Conservation (phyloP, 768 basidiomycete species). For the Termitomyces sp. region DNA sequence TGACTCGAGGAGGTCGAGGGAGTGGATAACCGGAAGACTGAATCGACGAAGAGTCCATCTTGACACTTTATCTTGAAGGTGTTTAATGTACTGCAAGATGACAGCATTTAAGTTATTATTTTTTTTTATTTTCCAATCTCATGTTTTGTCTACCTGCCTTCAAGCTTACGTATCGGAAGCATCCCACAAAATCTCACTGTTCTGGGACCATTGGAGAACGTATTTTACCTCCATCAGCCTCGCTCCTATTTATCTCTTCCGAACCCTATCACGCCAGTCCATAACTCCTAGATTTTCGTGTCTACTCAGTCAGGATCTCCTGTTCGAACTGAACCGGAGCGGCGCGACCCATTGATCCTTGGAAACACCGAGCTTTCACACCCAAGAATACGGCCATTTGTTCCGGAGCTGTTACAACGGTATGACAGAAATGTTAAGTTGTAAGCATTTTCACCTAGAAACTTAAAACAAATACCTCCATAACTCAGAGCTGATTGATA, state of each 20-base stretch:
- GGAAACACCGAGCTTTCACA: slow-evolving; percentile 3
- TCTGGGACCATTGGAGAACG: background rate
- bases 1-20: too few relatives aligned
- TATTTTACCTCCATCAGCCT: background rate
- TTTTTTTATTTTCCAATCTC: too few relatives aligned
- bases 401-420: slow-evolving; percentile 17
- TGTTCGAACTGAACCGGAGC: background rate
- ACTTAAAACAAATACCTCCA: background rate
- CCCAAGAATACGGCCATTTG: slow-evolving; percentile 13
- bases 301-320: slow-evolving; percentile 4
- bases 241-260: slow-evolving; percentile 1
- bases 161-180: background rate
- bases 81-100: background rate
- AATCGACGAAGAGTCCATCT: background rate
- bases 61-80: background rate
- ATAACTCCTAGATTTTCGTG: background rate
- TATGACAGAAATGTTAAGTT: slow-evolving; percentile 19
- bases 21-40: background rate
- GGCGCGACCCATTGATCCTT: background rate
- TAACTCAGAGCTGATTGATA: background rate
- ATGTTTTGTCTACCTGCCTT: background rate
- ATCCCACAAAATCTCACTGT: background rate
- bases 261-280: background rate
- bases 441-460: slow-evolving; percentile 10
- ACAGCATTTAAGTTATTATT: too few relatives aligned